These are phyloP conservation scores for Olyra latifolia DNA, from an alignment of 176 grass and related monocot species.

Conservation along the genomic window DNA sequence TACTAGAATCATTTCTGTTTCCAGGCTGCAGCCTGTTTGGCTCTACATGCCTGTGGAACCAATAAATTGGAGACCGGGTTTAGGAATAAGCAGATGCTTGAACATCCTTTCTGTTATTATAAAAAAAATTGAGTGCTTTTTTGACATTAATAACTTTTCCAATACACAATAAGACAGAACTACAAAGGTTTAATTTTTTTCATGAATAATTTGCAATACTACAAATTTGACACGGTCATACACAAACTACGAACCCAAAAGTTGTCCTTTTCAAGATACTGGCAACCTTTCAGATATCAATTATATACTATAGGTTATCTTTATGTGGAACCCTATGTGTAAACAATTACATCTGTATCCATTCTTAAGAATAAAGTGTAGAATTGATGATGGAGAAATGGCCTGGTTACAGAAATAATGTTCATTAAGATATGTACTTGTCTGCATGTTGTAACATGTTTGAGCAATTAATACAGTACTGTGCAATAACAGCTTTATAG, in stretches of 20 bases:
- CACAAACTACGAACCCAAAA: background rate
- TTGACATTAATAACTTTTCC: background rate
- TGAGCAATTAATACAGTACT: background rate
- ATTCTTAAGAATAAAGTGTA: conserved; percentile 20
- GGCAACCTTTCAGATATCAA: conserved; percentile 16
- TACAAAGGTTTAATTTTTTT: conserved; percentile 1
- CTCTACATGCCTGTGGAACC: background rate
- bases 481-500: background rate
- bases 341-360: background rate
- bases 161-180: conserved; percentile 3
- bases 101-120: background rate
- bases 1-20: background rate
- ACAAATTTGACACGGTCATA: background rate
- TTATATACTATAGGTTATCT: background rate
- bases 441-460: background rate
- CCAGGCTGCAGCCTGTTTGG: background rate
- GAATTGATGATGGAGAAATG: background rate
- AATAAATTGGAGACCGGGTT: background rate
- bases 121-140: background rate
- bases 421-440: background rate
- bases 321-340: background rate
- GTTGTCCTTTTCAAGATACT: conserved; percentile 1
- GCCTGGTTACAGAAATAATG: conserved; percentile 11
- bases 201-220: background rate
- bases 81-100: conserved; percentile 6